Evolutionary conservation across 371 early-diverging fungal genomes (phyloP).

Genomic region (Rhizomucor miehei): DNA sequence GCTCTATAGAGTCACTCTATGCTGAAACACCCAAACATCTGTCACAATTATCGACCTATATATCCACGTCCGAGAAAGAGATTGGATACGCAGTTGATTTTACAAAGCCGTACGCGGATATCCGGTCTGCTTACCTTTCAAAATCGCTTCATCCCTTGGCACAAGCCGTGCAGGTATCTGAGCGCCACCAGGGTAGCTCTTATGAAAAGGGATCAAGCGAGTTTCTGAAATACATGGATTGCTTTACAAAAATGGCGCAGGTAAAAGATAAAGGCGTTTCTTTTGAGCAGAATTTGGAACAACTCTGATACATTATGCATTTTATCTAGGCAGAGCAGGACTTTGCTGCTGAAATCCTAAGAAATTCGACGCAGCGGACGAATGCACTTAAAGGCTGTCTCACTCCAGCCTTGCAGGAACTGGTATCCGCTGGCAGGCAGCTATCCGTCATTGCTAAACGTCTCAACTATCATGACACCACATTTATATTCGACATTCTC

Average conservation of each 20-base stretch:
- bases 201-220: slow-evolving; percentile 70
- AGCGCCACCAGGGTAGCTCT: slow-evolving; percentile 53
- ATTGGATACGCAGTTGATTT: slow-evolving; percentile 64
- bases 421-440: slow-evolving; percentile 64
- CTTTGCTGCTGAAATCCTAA: slow-evolving; percentile 61
- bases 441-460: slow-evolving; percentile 62
- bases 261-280: too few relatives aligned
- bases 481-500: slow-evolving; percentile 77
- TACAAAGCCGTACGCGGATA: slow-evolving; percentile 72
- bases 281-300: too few relatives aligned
- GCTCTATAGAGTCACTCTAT: slow-evolving; percentile 12
- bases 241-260: slow-evolving; percentile 59
- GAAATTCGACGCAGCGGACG: slow-evolving; percentile 53
- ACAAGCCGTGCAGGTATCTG: slow-evolving; percentile 44
- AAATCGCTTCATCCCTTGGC: slow-evolving; percentile 62
- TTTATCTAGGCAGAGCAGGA: slow-evolving; percentile 66
- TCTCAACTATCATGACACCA: slow-evolving; percentile 65
- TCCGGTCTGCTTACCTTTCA: slow-evolving; percentile 65
- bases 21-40: slow-evolving; percentile 42
- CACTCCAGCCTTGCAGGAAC: slow-evolving; percentile 56
- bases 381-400: slow-evolving; percentile 57
- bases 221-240: slow-evolving; percentile 60
- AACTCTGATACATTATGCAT: too few relatives aligned
- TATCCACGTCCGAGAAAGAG: slow-evolving; percentile 57
- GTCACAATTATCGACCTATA: slow-evolving; percentile 62